Evolutionary conservation across 805 yeast genomes (phyloP).

Genomic region (Myxozyma sirexii): DNA sequence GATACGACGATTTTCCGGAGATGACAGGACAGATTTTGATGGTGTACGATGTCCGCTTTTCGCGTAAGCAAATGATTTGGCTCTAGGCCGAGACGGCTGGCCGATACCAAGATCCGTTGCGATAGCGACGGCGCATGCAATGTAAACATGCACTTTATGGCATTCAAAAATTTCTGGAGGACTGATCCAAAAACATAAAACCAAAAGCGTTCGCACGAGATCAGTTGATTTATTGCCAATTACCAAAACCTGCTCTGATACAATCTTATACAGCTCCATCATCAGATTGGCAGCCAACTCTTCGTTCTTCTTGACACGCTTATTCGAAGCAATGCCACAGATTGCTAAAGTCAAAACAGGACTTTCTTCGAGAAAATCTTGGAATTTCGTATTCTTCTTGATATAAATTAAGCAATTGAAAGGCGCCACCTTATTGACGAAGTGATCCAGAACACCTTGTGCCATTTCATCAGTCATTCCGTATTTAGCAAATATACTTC

Average conservation of each 20-base stretch:
- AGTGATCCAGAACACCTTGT: neutral
- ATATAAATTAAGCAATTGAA: slow-evolving; percentile 43
- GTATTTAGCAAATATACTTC: neutral
- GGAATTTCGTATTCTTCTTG: neutral
- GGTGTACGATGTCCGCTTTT: neutral
- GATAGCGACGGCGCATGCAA: slow-evolving; percentile 64
- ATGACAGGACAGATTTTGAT: slow-evolving; percentile 44
- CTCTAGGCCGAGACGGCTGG: slow-evolving; percentile 46
- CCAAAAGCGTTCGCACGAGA: slow-evolving; percentile 60
- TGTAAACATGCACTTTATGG: slow-evolving; percentile 73
- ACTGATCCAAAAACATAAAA: slow-evolving; percentile 78
- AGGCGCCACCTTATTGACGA: slow-evolving; percentile 43
- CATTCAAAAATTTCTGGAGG: slow-evolving; percentile 80
- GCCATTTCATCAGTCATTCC: neutral
- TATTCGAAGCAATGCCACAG: neutral
- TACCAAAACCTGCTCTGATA: slow-evolving; percentile 61
- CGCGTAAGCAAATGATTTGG: slow-evolving; percentile 25
- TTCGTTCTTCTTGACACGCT: too few relatives aligned
- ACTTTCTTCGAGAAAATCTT: neutral
- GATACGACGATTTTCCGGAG: slow-evolving; percentile 53
- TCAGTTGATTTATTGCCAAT: slow-evolving; percentile 73
- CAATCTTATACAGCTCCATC: slow-evolving; percentile 55
- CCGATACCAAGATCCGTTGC: slow-evolving; percentile 77
- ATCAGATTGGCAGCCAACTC: slow-evolving; percentile 45
- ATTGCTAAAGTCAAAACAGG: neutral